Evolutionary conservation across 371 early-diverging fungal species (phyloP).

Genomic region (Saksenaea vasiformis): DNA sequence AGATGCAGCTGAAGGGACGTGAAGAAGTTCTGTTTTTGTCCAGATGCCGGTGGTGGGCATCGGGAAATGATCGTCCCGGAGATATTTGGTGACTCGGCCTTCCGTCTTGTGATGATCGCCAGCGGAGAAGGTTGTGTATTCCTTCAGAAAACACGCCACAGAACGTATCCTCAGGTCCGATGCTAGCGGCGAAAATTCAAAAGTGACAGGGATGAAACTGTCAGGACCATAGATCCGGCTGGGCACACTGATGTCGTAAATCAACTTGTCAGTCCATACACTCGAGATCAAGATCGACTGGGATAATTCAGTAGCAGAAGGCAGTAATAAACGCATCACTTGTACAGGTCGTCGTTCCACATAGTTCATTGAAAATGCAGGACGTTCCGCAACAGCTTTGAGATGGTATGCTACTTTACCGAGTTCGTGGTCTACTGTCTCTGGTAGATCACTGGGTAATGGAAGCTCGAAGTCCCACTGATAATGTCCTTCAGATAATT

Average conservation of each 20-base stretch:
- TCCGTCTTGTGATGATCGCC: slow-evolving; percentile 18
- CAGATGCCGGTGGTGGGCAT: slow-evolving; percentile 10
- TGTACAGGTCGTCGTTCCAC: slow-evolving; percentile 21
- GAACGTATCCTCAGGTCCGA: slow-evolving; percentile 19
- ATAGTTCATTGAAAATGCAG: slow-evolving; percentile 33
- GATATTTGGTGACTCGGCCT: slow-evolving; percentile 18
- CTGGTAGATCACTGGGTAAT: slow-evolving; percentile 42
- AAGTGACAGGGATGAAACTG: slow-evolving; percentile 23
- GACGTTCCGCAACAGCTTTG: slow-evolving; percentile 39
- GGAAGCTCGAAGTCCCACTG: slow-evolving; percentile 43
- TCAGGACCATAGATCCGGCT: slow-evolving; percentile 16
- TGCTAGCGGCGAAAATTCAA: slow-evolving; percentile 26
- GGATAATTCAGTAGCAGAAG: slow-evolving; percentile 16
- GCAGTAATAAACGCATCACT: slow-evolving; percentile 12
- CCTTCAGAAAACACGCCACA: slow-evolving; percentile 29
- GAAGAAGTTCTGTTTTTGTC: slow-evolving; percentile 28
- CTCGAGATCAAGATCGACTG: slow-evolving; percentile 25
- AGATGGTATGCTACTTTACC: slow-evolving; percentile 29
- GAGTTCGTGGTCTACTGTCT: slow-evolving; percentile 33
- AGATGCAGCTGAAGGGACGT: slow-evolving; percentile 17
- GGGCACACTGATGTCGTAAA: slow-evolving; percentile 32
- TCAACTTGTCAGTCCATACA: slow-evolving; percentile 30
- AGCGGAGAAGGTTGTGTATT: slow-evolving; percentile 22
- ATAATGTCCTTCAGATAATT: slow-evolving; percentile 20
- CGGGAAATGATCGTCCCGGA: slow-evolving; percentile 32